phyloP scores from a whole-genome alignment of 805 yeast genomes.

The Vanderwaltozyma verrucispora region DNA sequence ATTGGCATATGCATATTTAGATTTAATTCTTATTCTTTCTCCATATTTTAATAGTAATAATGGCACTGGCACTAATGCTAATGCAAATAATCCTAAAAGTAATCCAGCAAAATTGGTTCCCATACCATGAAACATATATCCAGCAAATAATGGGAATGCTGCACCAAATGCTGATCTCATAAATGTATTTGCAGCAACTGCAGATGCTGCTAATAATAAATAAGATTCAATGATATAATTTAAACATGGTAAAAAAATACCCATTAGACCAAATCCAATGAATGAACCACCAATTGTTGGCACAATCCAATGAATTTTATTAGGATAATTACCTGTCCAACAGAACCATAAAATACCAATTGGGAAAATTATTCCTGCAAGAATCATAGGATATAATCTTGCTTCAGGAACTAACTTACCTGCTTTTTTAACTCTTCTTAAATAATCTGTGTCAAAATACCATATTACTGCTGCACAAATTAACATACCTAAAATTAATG shows the following conservation, averaged over 20 bases:
- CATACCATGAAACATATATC: constrained; percentile 56
- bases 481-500: constrained; percentile 59
- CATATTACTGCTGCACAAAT: constrained; percentile 46
- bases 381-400: constrained; percentile 64
- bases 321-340: constrained; percentile 75
- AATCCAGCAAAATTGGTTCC: constrained; percentile 76
- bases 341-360: constrained; percentile 76
- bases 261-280: constrained; percentile 57
- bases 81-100: constrained; percentile 51
- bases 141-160: constrained; percentile 61
- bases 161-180: constrained; percentile 61
- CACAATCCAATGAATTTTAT: constrained; percentile 67
- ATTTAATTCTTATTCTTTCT: constrained; percentile 40
- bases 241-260: constrained; percentile 57
- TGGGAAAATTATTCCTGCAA: constrained; percentile 61
- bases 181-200: constrained; percentile 63
- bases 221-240: constrained; percentile 69
- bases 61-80: constrained; percentile 56
- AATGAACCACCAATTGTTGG: constrained; percentile 58
- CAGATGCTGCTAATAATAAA: constrained; percentile 65
- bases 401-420: constrained; percentile 66
- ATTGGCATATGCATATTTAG: constrained; percentile 42
- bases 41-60: constrained; percentile 53
- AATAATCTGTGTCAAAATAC: constrained; percentile 43
- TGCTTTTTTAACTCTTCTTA: constrained; percentile 36